Base-by-base conservation (phyloP, 345 rosid species). In the Citrus mangshanensis region DNA sequence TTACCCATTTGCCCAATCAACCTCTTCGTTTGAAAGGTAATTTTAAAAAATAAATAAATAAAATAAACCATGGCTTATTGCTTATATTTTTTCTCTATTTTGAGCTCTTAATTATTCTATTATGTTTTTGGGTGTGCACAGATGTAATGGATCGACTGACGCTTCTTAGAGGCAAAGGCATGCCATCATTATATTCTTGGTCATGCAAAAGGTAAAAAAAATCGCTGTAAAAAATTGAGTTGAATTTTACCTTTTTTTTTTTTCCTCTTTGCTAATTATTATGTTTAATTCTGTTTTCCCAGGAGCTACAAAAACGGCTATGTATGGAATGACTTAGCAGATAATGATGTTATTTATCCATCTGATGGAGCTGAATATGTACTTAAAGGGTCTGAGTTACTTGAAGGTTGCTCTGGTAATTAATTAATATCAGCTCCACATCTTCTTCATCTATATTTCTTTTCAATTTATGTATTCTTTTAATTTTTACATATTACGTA, bases 281-380 rank as follows among this genome's bases (percentile, higher is more conserved):
- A 24, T n/a, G 40, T 63, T 40, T 62, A 12, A 24, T 19, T 10
- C 24, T 40, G 21, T 9, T 10, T 77, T 32, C 7, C 32, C 60
- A 95, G 98, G 93, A 92, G 85, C 85, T 95, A 95, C 85, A 95
- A 90, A 76, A 95, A 90, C 81, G 98, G 98, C 16, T 95, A 89
- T 64, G 98, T 95, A n/a, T 95, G 98, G 98, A 92, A 95, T 66
- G 98, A 95, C 58, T 88, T 95, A 70, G 86, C 89, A 27, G 97
- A 90, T 60, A 92, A 90, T 77, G 98, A 95, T 79, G 77, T 87
- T n/a, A 90, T 93, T 58, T 82, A 82, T 72, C 95, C 95, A 16
- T 82, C 94, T 12, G 97, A 91, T 60, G 92, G 92, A 86, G 91
- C 92, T 67, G 98, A 95, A 51, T 92, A 85, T 79, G 98, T 95